A percentile compares a stretch with the other conserved stretches of the same genome.
phyloP scores from a whole-genome alignment of 225 moss, liverwort and hornwort genomes.

The Pseudoscleropodium purum region DNA sequence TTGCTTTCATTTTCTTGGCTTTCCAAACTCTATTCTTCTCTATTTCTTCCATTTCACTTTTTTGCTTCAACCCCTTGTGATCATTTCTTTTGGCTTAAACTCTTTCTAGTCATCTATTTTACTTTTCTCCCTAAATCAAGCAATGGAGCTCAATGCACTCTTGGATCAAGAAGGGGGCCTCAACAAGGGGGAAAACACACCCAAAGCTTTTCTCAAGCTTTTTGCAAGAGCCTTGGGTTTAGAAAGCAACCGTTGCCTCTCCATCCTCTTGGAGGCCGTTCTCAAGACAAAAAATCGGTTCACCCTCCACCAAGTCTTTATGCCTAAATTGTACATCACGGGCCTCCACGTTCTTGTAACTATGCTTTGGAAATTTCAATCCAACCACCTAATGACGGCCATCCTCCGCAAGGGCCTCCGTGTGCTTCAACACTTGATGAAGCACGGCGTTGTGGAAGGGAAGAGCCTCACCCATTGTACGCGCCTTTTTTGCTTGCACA shows the following conservation, averaged over 20 bases:
- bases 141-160: neutral
- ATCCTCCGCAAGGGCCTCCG: neutral
- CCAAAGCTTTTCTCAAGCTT: neutral
- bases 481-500: neutral
- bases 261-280: neutral
- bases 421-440: neutral
- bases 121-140: no score
- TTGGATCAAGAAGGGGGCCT: neutral
- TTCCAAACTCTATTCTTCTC: neutral
- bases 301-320: neutral
- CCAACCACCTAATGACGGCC: neutral
- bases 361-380: neutral
- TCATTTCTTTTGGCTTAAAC: neutral
- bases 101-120: neutral
- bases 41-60: neutral
- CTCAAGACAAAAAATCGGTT: neutral
- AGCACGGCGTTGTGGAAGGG: neutral
- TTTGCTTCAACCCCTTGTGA: neutral
- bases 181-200: neutral
- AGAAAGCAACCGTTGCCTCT: neutral
- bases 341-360: neutral
- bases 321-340: fast-evolving
- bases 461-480: neutral
- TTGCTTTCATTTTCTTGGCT: neutral
- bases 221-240: neutral